phyloP scores from a whole-genome alignment of 345 rosid genomes.

The Dipteronia dyeriana region DNA sequence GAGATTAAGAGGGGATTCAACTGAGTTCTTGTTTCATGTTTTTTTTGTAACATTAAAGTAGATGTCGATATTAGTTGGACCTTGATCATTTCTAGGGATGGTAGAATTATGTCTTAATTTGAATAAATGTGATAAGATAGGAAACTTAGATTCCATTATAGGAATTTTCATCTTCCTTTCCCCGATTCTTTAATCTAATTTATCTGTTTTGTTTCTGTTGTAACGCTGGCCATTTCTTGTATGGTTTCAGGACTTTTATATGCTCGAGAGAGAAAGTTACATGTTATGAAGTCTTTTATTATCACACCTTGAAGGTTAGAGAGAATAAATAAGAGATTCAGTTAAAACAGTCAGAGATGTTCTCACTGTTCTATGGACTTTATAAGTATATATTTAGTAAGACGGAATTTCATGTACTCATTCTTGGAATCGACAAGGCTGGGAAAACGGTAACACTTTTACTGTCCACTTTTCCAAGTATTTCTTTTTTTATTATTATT shows the following conservation, averaged over 20 bases:
- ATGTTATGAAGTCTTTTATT: conserved; percentile 14
- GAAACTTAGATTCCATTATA: background rate
- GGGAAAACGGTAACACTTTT: conserved; percentile 80
- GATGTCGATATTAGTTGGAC: background rate
- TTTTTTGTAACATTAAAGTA: too few species aligned
- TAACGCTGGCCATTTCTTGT: background rate
- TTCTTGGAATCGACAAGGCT: conserved; percentile 96
- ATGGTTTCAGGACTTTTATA: conserved; percentile 16
- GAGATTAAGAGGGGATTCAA: too few species aligned
- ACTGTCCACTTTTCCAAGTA: background rate
- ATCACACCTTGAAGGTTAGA: conserved; percentile 19
- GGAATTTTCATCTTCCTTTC: conserved; percentile 2
- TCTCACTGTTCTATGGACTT: conserved; percentile 93
- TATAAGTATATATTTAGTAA: conserved; percentile 84
- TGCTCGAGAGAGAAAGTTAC: conserved; percentile 17
- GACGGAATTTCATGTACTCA: conserved; percentile 91
- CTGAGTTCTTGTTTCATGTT: too few species aligned
- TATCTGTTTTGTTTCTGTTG: conserved; percentile 6
- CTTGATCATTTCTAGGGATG: background rate
- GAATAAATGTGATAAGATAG: background rate
- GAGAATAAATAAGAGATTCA: conserved; percentile 18
- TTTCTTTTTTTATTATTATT: background rate
- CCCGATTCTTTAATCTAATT: background rate
- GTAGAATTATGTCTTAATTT: background rate
- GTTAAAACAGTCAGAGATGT: conserved; percentile 58